phyloP scores from a whole-genome alignment of 1,284 basidiomycete species.

The Porphyrellus sp. region DNA sequence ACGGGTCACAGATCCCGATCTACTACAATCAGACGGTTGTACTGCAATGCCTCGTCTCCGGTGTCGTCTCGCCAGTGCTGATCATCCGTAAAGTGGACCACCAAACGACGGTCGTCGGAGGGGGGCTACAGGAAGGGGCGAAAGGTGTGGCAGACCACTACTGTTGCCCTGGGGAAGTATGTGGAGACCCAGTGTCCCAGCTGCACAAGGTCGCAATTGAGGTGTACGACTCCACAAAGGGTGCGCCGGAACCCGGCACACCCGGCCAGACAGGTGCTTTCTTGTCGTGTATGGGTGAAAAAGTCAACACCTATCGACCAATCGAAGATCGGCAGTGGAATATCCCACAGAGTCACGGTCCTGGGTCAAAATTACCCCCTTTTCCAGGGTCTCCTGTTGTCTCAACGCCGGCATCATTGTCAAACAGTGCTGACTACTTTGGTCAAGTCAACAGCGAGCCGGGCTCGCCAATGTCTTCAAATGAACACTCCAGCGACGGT shows the following conservation, averaged over 20 bases:
- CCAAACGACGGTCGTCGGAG: conserved; percentile 86
- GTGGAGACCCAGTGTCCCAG: conserved; percentile 92
- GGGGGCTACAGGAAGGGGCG: conserved; percentile 76
- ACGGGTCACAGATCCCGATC: conserved; percentile 78
- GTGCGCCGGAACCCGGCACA: conserved; percentile 65
- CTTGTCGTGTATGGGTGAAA: conserved; percentile 84
- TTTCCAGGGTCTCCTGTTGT: conserved; percentile 65
- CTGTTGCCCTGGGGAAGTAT: conserved; percentile 79
- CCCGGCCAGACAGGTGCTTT: conserved; percentile 76
- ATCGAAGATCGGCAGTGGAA: conserved; percentile 77
- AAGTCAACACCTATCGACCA: conserved; percentile 84
- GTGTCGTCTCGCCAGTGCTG: conserved; percentile 88
- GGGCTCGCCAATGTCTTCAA: conserved; percentile 60
- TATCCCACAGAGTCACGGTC: conserved; percentile 38
- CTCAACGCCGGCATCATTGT: conserved; percentile 57
- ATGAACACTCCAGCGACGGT: conserved; percentile 77
- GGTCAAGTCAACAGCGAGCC: conserved; percentile 55
- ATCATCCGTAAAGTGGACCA: conserved; percentile 94
- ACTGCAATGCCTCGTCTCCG: conserved; percentile 90
- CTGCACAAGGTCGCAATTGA: conserved; percentile 94
- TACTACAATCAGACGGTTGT: conserved; percentile 97
- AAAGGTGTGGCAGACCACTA: conserved; percentile 81
- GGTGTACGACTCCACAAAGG: conserved; percentile 71
- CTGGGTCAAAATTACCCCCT: conserved; percentile 56
- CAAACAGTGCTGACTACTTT: conserved; percentile 62